Evolutionary conservation across 495 filamentous ascomycete genomes (phyloP), one percentile per base, ranked within the genome.

Genomic region (Stereocaulon alpinum): DNA sequence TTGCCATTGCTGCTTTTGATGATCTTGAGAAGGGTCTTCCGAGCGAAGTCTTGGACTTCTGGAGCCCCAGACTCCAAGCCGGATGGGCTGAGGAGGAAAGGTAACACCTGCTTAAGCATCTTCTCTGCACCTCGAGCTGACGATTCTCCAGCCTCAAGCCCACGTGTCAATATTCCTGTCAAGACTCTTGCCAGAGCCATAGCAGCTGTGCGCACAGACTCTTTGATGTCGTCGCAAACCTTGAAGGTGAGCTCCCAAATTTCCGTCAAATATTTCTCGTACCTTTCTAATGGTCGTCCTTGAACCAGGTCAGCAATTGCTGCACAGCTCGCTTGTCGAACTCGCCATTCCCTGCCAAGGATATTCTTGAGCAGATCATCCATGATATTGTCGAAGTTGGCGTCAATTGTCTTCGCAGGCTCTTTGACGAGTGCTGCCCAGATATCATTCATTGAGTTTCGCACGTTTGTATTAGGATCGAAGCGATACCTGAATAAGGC

Each of bases 401-500:
- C 73, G 63, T 89, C 82, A 52, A 95, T 76, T 20, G 86, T 86
- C 9, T 79, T 77, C 3, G 80, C 82, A 11, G 86, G 78, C 59
- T 96, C 89, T 68, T 90, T 93, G 57, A 97, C 89, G 37, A 97
- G 69, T 0, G 92, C 85, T 65, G 86, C 87, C 93, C 93, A 97
- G 63, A 98, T 98, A 57, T 92, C 88, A 61, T 93, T 90, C 93
- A 98, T 98, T 5, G 91, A 91, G 45, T 84, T 83, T 66, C 88
- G 88, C 22, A 97, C 93, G 68, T 89, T 91, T 5, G 85, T 81
- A 67, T 95, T 96, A 0, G 93, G 93, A 71, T 98, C 93, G 52
- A 96, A 96, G 34, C 89, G 77, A 73, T 96, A 98, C 37, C 93
- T 82, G 70, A 87, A 98, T 6, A 98, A 77, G 69, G 96, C 96